These are phyloP conservation scores for Sextonia rubra DNA, from an alignment of 164 flowering plant genomes.

Conservation along the genomic window DNA sequence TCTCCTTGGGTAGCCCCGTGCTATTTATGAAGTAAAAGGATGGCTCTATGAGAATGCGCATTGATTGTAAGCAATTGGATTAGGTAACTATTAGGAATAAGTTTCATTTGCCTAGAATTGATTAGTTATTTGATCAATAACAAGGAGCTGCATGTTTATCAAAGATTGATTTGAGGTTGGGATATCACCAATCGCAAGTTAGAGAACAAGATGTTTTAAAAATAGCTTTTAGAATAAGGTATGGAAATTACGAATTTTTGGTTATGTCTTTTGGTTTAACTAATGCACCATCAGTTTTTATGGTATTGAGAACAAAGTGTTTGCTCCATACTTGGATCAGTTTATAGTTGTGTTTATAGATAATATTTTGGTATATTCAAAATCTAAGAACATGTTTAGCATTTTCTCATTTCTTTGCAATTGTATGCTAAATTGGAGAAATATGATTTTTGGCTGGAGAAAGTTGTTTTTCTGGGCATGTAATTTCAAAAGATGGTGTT, in stretches of 20 bases:
- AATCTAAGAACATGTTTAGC: not conserved
- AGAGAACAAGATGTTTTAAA: too few species aligned
- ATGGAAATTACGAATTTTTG: too few species aligned
- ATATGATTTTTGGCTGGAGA: too few species aligned
- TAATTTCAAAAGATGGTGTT: not conserved
- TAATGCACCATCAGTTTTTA: not conserved
- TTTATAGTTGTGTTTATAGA: too few species aligned
- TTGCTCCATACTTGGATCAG: not conserved
- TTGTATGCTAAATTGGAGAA: too few species aligned
- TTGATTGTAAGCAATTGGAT: too few species aligned
- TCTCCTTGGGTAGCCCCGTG: not conserved
- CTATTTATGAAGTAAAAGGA: not conserved
- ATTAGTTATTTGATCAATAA: too few species aligned
- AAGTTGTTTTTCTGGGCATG: not conserved
- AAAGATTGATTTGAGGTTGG: not conserved
- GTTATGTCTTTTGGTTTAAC: too few species aligned
- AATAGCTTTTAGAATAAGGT: too few species aligned
- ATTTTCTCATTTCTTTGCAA: too few species aligned
- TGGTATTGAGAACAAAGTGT: not conserved
- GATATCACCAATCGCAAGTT: too few species aligned
- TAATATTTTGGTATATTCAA: too few species aligned
- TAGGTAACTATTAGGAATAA: not conserved
- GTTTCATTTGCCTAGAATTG: not conserved
- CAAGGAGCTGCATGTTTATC: not conserved
- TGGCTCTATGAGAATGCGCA: not conserved